phyloP scores from a whole-genome alignment of 78 protist genomes.

The Chrysochromulina tobinii region DNA sequence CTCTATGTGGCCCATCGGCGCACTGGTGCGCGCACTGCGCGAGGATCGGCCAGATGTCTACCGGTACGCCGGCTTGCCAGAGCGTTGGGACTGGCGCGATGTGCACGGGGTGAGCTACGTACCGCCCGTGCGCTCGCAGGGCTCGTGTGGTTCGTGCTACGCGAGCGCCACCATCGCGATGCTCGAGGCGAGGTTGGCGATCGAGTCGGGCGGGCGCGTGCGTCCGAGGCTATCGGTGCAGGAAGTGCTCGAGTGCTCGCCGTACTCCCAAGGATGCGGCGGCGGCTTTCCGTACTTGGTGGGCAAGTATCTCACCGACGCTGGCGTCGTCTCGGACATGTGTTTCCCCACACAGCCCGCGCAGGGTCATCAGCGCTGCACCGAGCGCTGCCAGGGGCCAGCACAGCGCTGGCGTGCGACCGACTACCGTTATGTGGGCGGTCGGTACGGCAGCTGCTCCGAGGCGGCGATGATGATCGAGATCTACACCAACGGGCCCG shows the following conservation, averaged over 20 bases:
- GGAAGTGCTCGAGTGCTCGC: neutral
- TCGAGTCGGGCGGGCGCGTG: neutral
- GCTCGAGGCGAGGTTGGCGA: conserved; percentile 4
- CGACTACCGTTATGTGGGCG: conserved; percentile 13
- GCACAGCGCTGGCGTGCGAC: neutral
- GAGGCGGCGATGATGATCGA: neutral
- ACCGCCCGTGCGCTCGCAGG: neutral
- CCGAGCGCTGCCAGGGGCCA: neutral
- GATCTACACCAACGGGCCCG: neutral
- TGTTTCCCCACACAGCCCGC: neutral
- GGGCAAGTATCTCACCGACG: conserved; percentile 11
- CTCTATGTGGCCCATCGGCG: no score
- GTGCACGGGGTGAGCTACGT: conserved; percentile 8
- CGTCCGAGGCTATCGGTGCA: neutral
- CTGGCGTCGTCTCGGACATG: neutral
- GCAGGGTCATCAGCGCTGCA: neutral
- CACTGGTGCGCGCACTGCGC: no score
- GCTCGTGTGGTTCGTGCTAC: conserved; percentile 17
- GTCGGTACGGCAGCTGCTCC: neutral
- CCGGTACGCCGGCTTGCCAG: neutral
- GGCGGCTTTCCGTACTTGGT: conserved; percentile 17
- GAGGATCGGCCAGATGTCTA: no score
- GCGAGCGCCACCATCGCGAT: neutral
- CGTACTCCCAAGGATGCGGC: conserved; percentile 15
- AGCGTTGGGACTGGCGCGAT: conserved; percentile 12